Evolutionary conservation across 768 basidiomycete genomes (phyloP).

Genomic region (Xerocomellus chrysenteron): DNA sequence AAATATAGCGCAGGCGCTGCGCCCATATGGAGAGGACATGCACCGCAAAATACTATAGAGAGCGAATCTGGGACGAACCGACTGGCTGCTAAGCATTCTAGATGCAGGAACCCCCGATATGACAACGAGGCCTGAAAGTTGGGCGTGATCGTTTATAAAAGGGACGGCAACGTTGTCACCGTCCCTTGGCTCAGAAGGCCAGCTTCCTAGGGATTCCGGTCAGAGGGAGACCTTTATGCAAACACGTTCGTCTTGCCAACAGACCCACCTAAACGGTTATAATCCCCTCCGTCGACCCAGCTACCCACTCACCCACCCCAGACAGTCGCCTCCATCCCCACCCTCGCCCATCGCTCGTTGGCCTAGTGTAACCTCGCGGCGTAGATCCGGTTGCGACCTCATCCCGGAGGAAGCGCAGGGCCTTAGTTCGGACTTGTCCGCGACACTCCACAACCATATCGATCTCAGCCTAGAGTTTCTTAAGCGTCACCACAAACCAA

Average conservation of each 20-base stretch:
- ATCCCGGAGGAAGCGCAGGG: slow-evolving; percentile 31
- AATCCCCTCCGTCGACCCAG: slow-evolving; percentile 16
- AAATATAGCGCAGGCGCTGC: slow-evolving; percentile 7
- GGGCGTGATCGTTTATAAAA: slow-evolving; percentile 30
- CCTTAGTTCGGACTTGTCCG: slow-evolving; percentile 35
- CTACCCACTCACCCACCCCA: slow-evolving; percentile 15
- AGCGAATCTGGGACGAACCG: slow-evolving; percentile 24
- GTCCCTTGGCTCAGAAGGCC: slow-evolving; percentile 9
- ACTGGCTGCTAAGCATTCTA: slow-evolving; percentile 7
- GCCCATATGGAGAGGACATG: slow-evolving; percentile 12
- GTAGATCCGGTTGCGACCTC: slow-evolving; percentile 29
- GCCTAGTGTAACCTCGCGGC: slow-evolving; percentile 1
- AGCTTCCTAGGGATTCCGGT: slow-evolving; percentile 9
- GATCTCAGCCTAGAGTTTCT: slow-evolving; percentile 41
- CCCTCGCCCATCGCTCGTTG: slow-evolving; percentile 26
- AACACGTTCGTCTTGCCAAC: slow-evolving; percentile 34
- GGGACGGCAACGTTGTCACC: slow-evolving; percentile 12
- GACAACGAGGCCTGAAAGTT: slow-evolving; percentile 22
- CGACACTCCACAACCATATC: slow-evolving; percentile 30
- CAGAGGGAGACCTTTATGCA: slow-evolving; percentile 27
- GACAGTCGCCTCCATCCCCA: slow-evolving; percentile 5
- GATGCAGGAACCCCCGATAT: slow-evolving; percentile 23
- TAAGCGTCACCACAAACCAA: slow-evolving; percentile 66
- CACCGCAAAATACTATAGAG: slow-evolving; percentile 12
- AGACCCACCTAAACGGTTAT: slow-evolving; percentile 19